These are phyloP conservation scores for Didymella exigua DNA, from an alignment of 2,329 filamentous ascomycete genomes.

Conservation along the genomic window DNA sequence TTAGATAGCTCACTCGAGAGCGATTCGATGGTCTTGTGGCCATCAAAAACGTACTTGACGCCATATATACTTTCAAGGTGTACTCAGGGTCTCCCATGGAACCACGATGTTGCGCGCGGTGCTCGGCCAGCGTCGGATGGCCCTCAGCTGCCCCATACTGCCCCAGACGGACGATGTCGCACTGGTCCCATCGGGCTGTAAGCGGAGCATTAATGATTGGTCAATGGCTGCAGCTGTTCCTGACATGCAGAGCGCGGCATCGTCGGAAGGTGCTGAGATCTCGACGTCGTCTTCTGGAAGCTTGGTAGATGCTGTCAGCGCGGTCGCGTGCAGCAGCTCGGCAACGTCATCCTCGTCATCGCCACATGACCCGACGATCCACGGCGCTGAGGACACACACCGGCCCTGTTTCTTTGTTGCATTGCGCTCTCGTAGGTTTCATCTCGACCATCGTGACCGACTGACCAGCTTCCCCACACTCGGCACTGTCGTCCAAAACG, in stretches of 20 bases:
- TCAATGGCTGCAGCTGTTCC: slow-evolving; percentile 11
- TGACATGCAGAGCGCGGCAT: slow-evolving; percentile 3
- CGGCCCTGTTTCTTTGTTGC: not conserved
- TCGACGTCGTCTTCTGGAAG: slow-evolving; percentile 1
- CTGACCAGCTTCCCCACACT: slow-evolving; percentile 15
- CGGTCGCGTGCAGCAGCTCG: slow-evolving; percentile 8
- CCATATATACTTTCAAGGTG: slow-evolving; percentile 32
- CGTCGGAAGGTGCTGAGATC: slow-evolving; percentile 3
- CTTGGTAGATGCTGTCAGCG: not conserved
- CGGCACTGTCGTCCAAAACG: slow-evolving; percentile 1
- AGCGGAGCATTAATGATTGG: slow-evolving; percentile 17
- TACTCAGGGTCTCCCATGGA: slow-evolving; percentile 15
- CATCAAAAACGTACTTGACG: slow-evolving; percentile 15
- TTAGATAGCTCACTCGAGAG: slow-evolving; percentile 10
- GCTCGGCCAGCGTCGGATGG: slow-evolving; percentile 40
- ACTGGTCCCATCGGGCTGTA: slow-evolving; percentile 7
- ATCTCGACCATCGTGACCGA: slow-evolving; percentile 13
- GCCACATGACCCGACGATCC: not conserved
- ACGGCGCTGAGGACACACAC: not conserved
- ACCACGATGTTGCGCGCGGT: slow-evolving; percentile 23
- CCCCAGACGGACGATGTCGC: slow-evolving; percentile 10
- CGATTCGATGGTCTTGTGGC: slow-evolving; percentile 12
- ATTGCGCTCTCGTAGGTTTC: slow-evolving; percentile 3
- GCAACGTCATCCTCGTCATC: slow-evolving; percentile 13
- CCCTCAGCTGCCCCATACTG: slow-evolving; percentile 14